A percentile compares a stretch with the other conserved stretches of the same genome.
Conservation (phyloP, 169 alveolate species). For the Plasmodium malariae region DNA sequence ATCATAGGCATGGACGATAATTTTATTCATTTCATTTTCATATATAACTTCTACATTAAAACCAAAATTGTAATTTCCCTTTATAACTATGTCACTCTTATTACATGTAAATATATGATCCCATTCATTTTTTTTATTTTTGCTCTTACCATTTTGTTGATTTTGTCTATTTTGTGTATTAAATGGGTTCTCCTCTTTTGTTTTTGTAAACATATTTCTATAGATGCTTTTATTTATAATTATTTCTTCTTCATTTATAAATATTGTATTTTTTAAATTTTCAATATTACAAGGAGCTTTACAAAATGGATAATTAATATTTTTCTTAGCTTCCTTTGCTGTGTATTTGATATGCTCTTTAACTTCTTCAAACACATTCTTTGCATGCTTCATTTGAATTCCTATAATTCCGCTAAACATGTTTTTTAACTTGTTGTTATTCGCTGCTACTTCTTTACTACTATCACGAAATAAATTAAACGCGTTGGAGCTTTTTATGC, state of each 20-base stretch:
- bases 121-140: background rate
- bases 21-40: slow-evolving; percentile 50
- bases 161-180: background rate
- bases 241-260: slow-evolving; percentile 60
- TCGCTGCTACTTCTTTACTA: background rate
- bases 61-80: slow-evolving; percentile 49
- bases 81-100: slow-evolving; percentile 16
- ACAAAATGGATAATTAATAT: slow-evolving; percentile 62
- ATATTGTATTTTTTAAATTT: slow-evolving; percentile 38
- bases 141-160: background rate
- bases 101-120: slow-evolving; percentile 41
- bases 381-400: slow-evolving; percentile 58
- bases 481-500: background rate
- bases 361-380: slow-evolving; percentile 52
- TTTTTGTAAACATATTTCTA: slow-evolving; percentile 27
- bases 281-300: slow-evolving; percentile 73
- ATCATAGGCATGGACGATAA: slow-evolving; percentile 49
- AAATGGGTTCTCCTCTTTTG: slow-evolving; percentile 1
- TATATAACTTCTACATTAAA: slow-evolving; percentile 18
- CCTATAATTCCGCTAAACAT: slow-evolving; percentile 47
- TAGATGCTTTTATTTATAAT: slow-evolving; percentile 34
- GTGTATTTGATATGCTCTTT: slow-evolving; percentile 58
- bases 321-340: slow-evolving; percentile 59
- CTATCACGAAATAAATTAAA: background rate
- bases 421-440: slow-evolving; percentile 24